A percentile compares a stretch with the other conserved stretches of the same genome.
Evolutionary conservation across 495 filamentous ascomycete species (phyloP).

Genomic region (Hyaloscypha hepaticicola): DNA sequence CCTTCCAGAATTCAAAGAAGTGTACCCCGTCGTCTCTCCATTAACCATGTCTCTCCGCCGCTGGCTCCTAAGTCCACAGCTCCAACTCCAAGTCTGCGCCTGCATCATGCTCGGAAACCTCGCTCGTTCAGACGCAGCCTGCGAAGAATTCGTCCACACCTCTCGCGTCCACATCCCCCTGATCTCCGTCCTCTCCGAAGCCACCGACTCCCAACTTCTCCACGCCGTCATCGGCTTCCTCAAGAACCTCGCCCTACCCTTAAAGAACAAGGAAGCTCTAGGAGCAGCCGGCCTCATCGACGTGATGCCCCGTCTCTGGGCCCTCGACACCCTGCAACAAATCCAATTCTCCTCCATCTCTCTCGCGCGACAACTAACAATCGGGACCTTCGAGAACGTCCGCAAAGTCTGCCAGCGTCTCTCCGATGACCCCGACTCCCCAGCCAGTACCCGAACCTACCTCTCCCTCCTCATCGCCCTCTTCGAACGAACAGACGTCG

Average conservation of each 20-base stretch:
- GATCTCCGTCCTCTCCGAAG: slow-evolving; percentile 21
- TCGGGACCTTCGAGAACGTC: slow-evolving; percentile 59
- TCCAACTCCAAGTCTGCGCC: slow-evolving; percentile 67
- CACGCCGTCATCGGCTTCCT: slow-evolving; percentile 72
- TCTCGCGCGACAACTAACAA: slow-evolving; percentile 64
- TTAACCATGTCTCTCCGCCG: slow-evolving; percentile 53
- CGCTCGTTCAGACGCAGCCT: slow-evolving; percentile 67
- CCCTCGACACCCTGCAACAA: slow-evolving; percentile 59
- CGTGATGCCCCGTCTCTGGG: slow-evolving; percentile 60
- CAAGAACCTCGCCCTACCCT: slow-evolving; percentile 74
- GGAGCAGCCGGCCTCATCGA: slow-evolving; percentile 51
- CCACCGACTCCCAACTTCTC: slow-evolving; percentile 49
- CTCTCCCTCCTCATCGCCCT: slow-evolving; percentile 61
- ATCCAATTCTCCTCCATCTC: slow-evolving; percentile 68
- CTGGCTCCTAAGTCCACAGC: slow-evolving; percentile 50
- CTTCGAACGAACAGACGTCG: slow-evolving; percentile 55
- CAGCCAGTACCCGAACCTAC: slow-evolving; percentile 45
- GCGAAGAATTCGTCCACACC: slow-evolving; percentile 53
- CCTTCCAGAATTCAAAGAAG: slow-evolving; percentile 50
- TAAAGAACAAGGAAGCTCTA: slow-evolving; percentile 58
- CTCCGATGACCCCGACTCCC: slow-evolving; percentile 40
- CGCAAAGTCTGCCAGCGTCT: slow-evolving; percentile 43
- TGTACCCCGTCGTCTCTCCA: slow-evolving; percentile 48
- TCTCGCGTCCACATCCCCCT: slow-evolving; percentile 55
- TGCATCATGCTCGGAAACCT: slow-evolving; percentile 78